Base-by-base conservation (phyloP, 2,329 filamentous ascomycete species). In the Phyllosticta citribraziliensis region DNA sequence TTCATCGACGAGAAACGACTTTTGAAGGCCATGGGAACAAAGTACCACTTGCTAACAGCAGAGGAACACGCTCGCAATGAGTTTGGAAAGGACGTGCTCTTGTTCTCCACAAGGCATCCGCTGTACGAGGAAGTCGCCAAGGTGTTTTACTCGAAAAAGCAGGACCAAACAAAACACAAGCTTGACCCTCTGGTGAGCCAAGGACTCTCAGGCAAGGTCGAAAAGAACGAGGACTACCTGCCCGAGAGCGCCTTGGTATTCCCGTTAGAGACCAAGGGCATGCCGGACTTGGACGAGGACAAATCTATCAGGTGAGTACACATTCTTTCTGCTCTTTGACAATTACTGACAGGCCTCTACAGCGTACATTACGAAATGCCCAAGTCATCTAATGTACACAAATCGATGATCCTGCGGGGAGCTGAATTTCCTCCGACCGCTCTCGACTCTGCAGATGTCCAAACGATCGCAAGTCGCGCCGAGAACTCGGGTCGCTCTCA, bases 1-100 rank as follows among this genome's bases (percentile, higher is more conserved):
- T 99, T 97, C 73, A 99, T 99, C 68, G 92, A 99, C 68, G 94
- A 96, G 80, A 85, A 87, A 58, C 86, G 92, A 58, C 78, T 99
- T 19, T 79, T 99, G 9, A 80, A 82, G 19, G 93, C 93, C 9
- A 93, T 97, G 78, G 82, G 84, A 55, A 87, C 85, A 65, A 91
- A 88, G 68, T 96, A 97, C 69, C 88, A 88, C 6, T 78, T 89
- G 14, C 79, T 99, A 3, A 89, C 84, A 17, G 80, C 85, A 0
- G 89, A 91, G 55, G 94, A 97, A 70, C 78, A 80, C 52, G 83
- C 83, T 25, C 87, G 95, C 25, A 99, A 99, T 70, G 82, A 83
- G 27, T 78, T 87, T 50, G 94, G 94, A 25, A 85, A 84, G 64
- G 92, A 97, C 63, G 88, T 89, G 1, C 79, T 99, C 14, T 79